Evolutionary conservation across 768 basidiomycete species (phyloP), one percentile per base, ranked within the genome.

Genomic region (Mycena kentingensis): DNA sequence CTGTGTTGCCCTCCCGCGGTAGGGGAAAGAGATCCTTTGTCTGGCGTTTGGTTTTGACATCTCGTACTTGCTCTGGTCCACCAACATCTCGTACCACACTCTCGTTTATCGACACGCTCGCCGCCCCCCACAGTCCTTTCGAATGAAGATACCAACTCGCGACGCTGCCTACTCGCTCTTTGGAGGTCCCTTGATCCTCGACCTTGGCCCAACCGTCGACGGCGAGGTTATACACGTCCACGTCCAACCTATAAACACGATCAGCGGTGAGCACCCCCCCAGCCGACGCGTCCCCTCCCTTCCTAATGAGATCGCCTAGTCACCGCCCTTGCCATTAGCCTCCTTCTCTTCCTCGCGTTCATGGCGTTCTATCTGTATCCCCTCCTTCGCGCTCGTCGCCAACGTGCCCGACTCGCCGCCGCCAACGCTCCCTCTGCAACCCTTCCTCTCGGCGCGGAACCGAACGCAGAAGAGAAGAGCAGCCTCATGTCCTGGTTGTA

Each of bases 401-500:
- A 42, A 10, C 31, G 46, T n/a, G 18, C 38, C 26, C 25, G 28
- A 42, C 32, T 46, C 12, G 19, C 52, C 22, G 21, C 34, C 10
- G 21, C 26, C 16, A 11, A 21, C 49, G 42, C 26, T 31, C 16
- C 24, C 2, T 35, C 35, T 16, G 16, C 41, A 46, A 59, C 56
- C 31, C 53, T 55, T 11, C 59, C 64, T 36, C 49, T 48, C 21
- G 58, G 38, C 19, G 36, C 32, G 13, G 50, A 52, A 29, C 38
- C 53, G 38, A 49, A 55, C 37, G 50, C 55, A 27, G 21, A 37
- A 31, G 62, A 63, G 32, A 56, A 59, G 53, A 53, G 21, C 0
- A 47, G 31, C 24, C 66, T 68, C 5, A 32, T 65, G 28, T 58
- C 56, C 5, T 68, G 67, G 67, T 57, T 68, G 34, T 63, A 65